phyloP scores from a whole-genome alignment of 805 yeast species.

The Alloascoidea hylecoeti region DNA sequence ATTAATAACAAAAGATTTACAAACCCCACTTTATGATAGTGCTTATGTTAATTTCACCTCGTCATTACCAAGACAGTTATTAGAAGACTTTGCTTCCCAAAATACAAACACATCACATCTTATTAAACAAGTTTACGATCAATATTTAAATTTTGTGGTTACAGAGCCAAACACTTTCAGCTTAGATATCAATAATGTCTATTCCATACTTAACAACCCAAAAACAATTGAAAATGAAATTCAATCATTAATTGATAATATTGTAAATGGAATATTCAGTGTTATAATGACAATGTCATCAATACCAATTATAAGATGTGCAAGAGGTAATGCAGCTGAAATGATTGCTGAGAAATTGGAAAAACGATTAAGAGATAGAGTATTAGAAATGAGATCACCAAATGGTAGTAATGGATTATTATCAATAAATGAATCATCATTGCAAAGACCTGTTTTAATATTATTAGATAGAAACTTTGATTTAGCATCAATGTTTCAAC shows the following conservation, averaged over 20 bases:
- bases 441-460: constrained; percentile 54
- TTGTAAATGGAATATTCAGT: constrained; percentile 74
- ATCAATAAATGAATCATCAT: constrained; percentile 9
- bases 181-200: constrained; percentile 52
- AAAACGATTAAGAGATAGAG: constrained; percentile 70
- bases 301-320: constrained; percentile 84
- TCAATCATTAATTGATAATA: constrained; percentile 46
- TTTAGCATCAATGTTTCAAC: constrained; percentile 86
- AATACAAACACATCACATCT: constrained; percentile 60
- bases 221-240: constrained; percentile 63
- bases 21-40: constrained; percentile 60
- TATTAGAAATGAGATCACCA: constrained; percentile 44
- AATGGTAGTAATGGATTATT: constrained; percentile 10
- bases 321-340: constrained; percentile 91
- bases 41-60: constrained; percentile 82
- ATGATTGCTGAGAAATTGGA: constrained; percentile 82
- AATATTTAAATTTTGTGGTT: constrained; percentile 81
- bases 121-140: constrained; percentile 86
- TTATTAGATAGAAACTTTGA: constrained; percentile 83
- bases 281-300: constrained; percentile 63
- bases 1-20: constrained; percentile 57
- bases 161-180: constrained; percentile 88
- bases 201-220: constrained; percentile 58
- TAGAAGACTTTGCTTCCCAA: constrained; percentile 80
- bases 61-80: constrained; percentile 55